phyloP scores from a whole-genome alignment of 1,284 basidiomycete species.

The Malassezia caprae region DNA sequence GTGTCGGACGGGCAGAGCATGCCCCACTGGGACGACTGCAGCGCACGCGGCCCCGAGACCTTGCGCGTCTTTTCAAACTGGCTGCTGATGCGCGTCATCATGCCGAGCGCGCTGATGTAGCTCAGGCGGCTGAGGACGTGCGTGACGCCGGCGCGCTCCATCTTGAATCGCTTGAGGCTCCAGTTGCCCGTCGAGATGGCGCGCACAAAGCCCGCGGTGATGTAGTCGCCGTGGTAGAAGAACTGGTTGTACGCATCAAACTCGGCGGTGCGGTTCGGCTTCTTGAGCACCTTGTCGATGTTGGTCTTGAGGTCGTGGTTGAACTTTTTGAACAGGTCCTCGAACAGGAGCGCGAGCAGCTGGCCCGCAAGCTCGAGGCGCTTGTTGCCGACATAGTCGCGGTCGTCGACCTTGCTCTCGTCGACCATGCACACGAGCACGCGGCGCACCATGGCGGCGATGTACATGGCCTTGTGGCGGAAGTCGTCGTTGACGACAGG shows the following conservation, averaged over 20 bases:
- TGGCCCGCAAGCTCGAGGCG: conserved; percentile 95
- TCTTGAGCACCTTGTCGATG: conserved; percentile 96
- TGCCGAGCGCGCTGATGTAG: conserved; percentile 94
- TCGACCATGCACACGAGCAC: conserved; percentile 95
- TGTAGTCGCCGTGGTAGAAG: conserved; percentile 73
- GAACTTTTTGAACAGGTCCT: conserved; percentile 98
- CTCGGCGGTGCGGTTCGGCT: conserved; percentile 84
- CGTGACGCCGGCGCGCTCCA: conserved; percentile 98
- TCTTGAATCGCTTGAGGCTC: conserved; percentile 98
- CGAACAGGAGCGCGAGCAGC: conserved; percentile 83
- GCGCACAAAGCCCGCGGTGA: conserved; percentile 89
- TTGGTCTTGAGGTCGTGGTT: conserved; percentile 89
- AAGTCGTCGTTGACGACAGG: conserved; percentile 85
- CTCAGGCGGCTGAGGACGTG: conserved; percentile 89
- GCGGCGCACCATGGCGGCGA: conserved; percentile 91
- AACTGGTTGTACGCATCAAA: conserved; percentile 93
- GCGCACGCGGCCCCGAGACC: conserved; percentile 89
- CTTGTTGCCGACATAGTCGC: conserved; percentile 99
- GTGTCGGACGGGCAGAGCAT: conserved; percentile 98
- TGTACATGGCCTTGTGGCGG: conserved; percentile 88
- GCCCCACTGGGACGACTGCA: conserved; percentile 98
- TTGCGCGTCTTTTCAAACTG: conserved; percentile 99
- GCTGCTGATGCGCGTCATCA: conserved; percentile 99
- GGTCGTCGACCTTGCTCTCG: conserved; percentile 92
- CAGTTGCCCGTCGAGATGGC: conserved; percentile 99